Evolutionary conservation across 139 green algal genomes (phyloP), one percentile per base, ranked within the genome.

Genomic region (Tetraselmis chui): DNA sequence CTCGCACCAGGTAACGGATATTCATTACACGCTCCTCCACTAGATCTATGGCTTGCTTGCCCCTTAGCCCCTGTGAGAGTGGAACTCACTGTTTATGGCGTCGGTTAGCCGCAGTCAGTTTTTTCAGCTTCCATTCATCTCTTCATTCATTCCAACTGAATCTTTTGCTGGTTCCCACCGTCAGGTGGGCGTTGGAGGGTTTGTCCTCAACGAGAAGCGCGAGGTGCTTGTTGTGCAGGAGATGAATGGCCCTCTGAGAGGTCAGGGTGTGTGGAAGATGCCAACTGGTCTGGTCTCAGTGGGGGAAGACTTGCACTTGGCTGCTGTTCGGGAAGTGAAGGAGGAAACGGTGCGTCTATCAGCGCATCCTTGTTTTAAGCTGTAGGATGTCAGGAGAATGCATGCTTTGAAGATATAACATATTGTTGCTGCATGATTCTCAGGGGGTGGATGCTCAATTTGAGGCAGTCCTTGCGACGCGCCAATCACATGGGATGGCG

Each of bases 141-240:
- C n/a, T n/a, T n/a, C n/a, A n/a, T n/a, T n/a, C n/a, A n/a, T n/a
- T n/a, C n/a, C n/a, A n/a, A n/a, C n/a, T n/a, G n/a, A n/a, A n/a
- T n/a, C n/a, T n/a, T n/a, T n/a, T n/a, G n/a, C 75, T 29, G 23
- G 18, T 1, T 29, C 58, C 11, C 28, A 26, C 30, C 1, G 80
- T 67, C 88, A 95, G 88, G 93, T 97, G 0, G 94, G 94, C 0
- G 87, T 97, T 24, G 94, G 94, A 26, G 92, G 92, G 0, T 93
- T 95, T 81, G 93, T 97, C n/a, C 58, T 95, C 1, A 94, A 97
- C 80, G 83, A 84, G 18, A 45, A 31, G 25, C 32, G 81, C 0
- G 67, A 90, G 80, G 85, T 97, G 79, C 87, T 97, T 2, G 91
- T 95, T 79, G 94, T 97, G 27, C 91, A 96, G 78, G 94, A 97